Evolutionary conservation across 345 rosid genomes (phyloP), one percentile per base, ranked within the genome.

Genomic region (Gossypium raimondii): DNA sequence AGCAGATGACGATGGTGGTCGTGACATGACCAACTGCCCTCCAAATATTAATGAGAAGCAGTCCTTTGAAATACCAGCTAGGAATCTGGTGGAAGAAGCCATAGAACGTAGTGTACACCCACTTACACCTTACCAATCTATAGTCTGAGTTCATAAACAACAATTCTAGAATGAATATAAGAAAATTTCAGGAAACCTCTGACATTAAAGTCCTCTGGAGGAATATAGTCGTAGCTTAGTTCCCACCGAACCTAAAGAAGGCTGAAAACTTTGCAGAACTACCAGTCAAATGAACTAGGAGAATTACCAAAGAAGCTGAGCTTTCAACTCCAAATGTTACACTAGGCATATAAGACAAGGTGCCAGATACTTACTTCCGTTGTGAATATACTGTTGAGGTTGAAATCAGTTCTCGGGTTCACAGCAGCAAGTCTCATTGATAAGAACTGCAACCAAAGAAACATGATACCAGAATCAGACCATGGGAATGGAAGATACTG

Each of bases 361-460:
- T 34, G 57, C 41, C 13, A 44, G 68, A 71, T 60, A 81, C 97
- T 83, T 85, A 93, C 99, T 76, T 95, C 99, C 60, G 93, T 87
- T 70, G 90, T 89, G 79, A 93, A 81, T 73, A 88, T 44, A 61
- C 78, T 83, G 75, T 90, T 94, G 14, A 92, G 87, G 83, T 89
- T 87, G 85, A 93, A 85, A 86, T 92, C 97, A 53, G 86, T 83
- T 81, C 90, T 79, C 13, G 98, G 93, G 82, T 90, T 92, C 43
- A 87, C 97, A 6, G 94, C 87, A 11, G 98, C 98, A 67, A 96
- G 97, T 87, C 92, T 89, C 98, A 93, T 96, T 68, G 99, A 96
- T 79, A 96, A 83, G 78, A 91, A 61, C 99, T 96, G 93, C 73
- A 84, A 88, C 73, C 67, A 76, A 78, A 81, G 48, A 72, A 45